These are phyloP conservation scores for Fusarium sulawesiense DNA, from an alignment of 2,329 filamentous ascomycete genomes.

Conservation along the genomic window DNA sequence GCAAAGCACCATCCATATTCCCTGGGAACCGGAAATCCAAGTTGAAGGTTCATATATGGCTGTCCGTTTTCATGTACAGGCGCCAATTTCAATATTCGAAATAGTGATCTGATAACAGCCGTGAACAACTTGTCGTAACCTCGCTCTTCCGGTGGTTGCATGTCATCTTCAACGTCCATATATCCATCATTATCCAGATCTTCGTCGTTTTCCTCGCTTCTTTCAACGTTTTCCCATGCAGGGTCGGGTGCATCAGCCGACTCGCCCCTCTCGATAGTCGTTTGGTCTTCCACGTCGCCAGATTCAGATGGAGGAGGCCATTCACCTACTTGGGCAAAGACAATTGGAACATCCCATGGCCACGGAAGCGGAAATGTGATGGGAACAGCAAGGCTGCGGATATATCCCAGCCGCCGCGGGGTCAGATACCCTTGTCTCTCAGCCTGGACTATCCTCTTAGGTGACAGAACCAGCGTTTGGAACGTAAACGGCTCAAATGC, in stretches of 20 bases:
- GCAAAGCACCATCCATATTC: constrained; percentile 10
- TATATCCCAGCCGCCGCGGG: not conserved
- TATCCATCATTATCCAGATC: not conserved
- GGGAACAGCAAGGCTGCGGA: constrained; percentile 6
- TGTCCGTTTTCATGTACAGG: constrained; percentile 6
- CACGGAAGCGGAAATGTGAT: constrained; percentile 13
- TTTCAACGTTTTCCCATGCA: not conserved
- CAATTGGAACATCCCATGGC: constrained; percentile 7
- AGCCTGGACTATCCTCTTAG: constrained; percentile 3
- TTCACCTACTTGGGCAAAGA: not conserved
- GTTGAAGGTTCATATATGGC: constrained; percentile 8
- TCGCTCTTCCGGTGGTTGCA: not conserved
- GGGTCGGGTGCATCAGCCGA: no score
- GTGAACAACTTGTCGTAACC: constrained; percentile 7
- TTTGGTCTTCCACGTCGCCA: no score
- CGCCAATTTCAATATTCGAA: not conserved
- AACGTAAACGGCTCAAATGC: constrained; percentile 14
- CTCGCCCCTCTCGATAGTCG: not conserved
- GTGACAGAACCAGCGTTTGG: constrained; percentile 1
- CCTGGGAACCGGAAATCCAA: constrained; percentile 7
- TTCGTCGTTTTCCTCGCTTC: not conserved
- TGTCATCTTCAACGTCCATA: not conserved
- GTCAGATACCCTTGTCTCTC: constrained; percentile 6
- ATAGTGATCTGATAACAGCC: not conserved
- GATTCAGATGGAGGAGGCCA: not conserved